These are phyloP conservation scores for Parietichytrium sp. DNA, from an alignment of 108 stramenopile species.

Conservation along the genomic window DNA sequence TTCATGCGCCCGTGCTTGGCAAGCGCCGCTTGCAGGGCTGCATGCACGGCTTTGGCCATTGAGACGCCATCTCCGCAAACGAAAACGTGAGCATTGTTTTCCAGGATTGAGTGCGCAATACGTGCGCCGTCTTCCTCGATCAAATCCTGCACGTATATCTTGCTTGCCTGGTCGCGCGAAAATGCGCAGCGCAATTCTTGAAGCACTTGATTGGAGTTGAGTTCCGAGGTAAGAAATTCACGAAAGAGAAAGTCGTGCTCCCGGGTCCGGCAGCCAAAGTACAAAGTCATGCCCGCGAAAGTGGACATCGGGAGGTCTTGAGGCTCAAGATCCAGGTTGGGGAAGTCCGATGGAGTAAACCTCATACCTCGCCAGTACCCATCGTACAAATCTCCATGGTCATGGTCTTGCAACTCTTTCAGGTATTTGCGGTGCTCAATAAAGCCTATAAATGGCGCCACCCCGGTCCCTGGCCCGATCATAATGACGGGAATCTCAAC, in stretches of 20 bases:
- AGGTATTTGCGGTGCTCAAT: constrained; percentile 55
- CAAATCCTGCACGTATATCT: constrained; percentile 79
- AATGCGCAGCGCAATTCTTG: constrained; percentile 77
- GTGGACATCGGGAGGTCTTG: constrained; percentile 42
- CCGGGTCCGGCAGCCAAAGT: constrained; percentile 86
- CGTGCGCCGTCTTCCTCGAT: constrained; percentile 50
- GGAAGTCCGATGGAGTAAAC: constrained; percentile 60
- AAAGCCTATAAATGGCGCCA: constrained; percentile 95
- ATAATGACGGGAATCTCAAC: constrained; percentile 77
- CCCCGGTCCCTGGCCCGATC: constrained; percentile 96
- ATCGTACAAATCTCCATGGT: constrained; percentile 64
- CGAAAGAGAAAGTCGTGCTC: constrained; percentile 89
- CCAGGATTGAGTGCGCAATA: constrained; percentile 57
- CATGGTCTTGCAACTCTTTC: neutral
- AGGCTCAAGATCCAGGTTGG: constrained; percentile 68
- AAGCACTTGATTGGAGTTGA: constrained; percentile 67
- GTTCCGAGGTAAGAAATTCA: constrained; percentile 69
- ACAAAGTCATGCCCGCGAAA: constrained; percentile 68
- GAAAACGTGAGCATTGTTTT: constrained; percentile 58
- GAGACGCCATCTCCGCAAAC: constrained; percentile 84
- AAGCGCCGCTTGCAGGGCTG: constrained; percentile 55
- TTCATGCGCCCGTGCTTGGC: neutral
- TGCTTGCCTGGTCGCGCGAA: constrained; percentile 72
- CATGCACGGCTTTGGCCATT: constrained; percentile 86
- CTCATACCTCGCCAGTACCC: constrained; percentile 70